A percentile compares a stretch with the other conserved stretches of the same genome.
These are phyloP conservation scores for Rutstroemia sydowiana DNA, from an alignment of 2,329 filamentous ascomycete genomes.

Conservation along the genomic window DNA sequence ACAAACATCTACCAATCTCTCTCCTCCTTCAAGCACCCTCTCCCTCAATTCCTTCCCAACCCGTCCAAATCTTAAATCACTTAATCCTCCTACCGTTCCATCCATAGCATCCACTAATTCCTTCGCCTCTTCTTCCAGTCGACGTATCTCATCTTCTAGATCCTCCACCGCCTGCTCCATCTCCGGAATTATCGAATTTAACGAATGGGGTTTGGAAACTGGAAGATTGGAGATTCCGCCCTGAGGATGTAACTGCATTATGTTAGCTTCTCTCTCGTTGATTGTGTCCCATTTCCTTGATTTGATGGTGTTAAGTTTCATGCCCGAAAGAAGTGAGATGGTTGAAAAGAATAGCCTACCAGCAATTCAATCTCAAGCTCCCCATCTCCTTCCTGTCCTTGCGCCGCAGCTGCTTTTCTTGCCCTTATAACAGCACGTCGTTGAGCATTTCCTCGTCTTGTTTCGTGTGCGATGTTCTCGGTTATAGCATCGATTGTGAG, in stretches of 20 bases:
- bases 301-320: no score
- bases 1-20: not conserved
- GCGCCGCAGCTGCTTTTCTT: conserved; percentile 44
- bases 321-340: no score
- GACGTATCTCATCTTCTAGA: conserved; percentile 60
- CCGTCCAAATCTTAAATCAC: conserved; percentile 75
- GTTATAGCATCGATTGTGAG: conserved; percentile 60
- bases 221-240: conserved; percentile 36
- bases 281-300: no score
- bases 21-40: not conserved
- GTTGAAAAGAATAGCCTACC: conserved; percentile 39
- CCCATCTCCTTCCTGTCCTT: conserved; percentile 54
- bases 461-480: conserved; percentile 57
- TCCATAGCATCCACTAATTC: conserved; percentile 53
- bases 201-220: conserved; percentile 48
- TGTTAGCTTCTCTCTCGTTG: no score
- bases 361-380: conserved; percentile 40
- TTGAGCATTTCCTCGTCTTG: conserved; percentile 50
- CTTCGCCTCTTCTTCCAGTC: conserved; percentile 57
- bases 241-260: not conserved
- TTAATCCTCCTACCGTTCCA: conserved; percentile 63
- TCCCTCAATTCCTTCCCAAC: conserved; percentile 57
- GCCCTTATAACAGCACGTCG: conserved; percentile 49
- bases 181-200: conserved; percentile 57
- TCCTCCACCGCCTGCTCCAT: conserved; percentile 59